Conservation (phyloP, 495 filamentous ascomycete species). For the Penicillium coffeae region DNA sequence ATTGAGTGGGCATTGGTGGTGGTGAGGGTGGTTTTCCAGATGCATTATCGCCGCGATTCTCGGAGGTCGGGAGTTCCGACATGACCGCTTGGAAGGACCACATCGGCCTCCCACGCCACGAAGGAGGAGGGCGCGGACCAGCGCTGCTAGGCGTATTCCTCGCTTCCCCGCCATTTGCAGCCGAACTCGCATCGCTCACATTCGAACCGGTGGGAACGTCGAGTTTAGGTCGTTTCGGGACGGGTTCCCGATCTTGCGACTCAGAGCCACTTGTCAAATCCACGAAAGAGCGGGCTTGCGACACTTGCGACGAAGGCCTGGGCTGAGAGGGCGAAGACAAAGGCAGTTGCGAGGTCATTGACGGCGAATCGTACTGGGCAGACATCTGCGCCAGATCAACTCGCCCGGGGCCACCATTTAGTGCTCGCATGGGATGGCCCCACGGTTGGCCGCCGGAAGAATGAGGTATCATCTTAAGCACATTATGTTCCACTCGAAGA, state of each 20-base stretch:
- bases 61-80: constrained; percentile 34
- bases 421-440: constrained; percentile 36
- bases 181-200: constrained; percentile 18
- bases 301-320: constrained; percentile 4
- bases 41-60: constrained; percentile 27
- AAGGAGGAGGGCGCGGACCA: constrained; percentile 26
- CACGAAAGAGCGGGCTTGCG: constrained; percentile 30
- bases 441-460: constrained; percentile 44
- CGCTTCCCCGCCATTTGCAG: constrained; percentile 24
- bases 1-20: constrained; percentile 38
- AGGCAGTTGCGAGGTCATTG: constrained; percentile 23
- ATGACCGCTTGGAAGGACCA: constrained; percentile 45
- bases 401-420: constrained; percentile 35
- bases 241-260: constrained; percentile 37
- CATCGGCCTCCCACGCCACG: constrained; percentile 42
- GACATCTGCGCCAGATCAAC: constrained; percentile 26
- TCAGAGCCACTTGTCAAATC: constrained; percentile 36
- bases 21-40: constrained; percentile 30
- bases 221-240: constrained; percentile 37
- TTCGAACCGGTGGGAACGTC: constrained; percentile 27
- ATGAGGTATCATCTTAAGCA: constrained; percentile 46
- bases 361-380: constrained; percentile 24
- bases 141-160: constrained; percentile 30
- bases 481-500: constrained; percentile 34
- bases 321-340: constrained; percentile 1